Conservation (phyloP, 2,329 filamentous ascomycete genomes). For the Trichophyton benhamiae region DNA sequence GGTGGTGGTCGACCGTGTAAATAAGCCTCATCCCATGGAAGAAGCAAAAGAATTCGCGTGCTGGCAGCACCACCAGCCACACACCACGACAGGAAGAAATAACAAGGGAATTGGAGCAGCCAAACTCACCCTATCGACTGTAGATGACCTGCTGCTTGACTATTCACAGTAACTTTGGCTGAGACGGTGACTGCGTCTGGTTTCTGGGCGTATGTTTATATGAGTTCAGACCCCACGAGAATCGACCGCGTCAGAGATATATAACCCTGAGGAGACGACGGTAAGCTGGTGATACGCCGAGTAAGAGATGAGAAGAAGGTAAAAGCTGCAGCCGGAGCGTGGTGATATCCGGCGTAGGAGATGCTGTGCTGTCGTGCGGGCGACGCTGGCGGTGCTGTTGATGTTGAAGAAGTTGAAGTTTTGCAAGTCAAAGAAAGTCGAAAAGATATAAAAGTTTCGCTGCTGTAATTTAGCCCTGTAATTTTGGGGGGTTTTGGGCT, state of each 20-base stretch:
- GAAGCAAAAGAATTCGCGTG: neutral
- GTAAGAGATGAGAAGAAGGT: neutral
- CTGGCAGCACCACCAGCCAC: neutral
- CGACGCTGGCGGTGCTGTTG: neutral
- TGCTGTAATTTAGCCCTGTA: neutral
- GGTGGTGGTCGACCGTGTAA: neutral
- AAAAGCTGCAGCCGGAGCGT: conserved; percentile 5
- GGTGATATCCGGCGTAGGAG: conserved; percentile 5
- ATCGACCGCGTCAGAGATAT: conserved; percentile 7
- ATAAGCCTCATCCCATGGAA: neutral
- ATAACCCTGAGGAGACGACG: neutral
- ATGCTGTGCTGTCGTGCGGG: neutral
- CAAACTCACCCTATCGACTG: neutral
- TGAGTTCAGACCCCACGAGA: conserved; percentile 3
- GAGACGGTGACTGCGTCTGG: neutral
- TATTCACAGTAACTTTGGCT: too few relatives aligned
- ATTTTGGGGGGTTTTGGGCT: neutral
- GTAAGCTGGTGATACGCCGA: neutral
- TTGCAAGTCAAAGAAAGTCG: conserved; percentile 1
- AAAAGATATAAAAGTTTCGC: neutral
- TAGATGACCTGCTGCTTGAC: neutral
- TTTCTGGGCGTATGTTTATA: neutral
- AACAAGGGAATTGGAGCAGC: neutral
- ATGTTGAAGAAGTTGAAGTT: conserved; percentile 5
- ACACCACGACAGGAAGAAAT: neutral